Conservation (phyloP, 1,284 basidiomycete genomes). For the Polyporus tsugae region DNA sequence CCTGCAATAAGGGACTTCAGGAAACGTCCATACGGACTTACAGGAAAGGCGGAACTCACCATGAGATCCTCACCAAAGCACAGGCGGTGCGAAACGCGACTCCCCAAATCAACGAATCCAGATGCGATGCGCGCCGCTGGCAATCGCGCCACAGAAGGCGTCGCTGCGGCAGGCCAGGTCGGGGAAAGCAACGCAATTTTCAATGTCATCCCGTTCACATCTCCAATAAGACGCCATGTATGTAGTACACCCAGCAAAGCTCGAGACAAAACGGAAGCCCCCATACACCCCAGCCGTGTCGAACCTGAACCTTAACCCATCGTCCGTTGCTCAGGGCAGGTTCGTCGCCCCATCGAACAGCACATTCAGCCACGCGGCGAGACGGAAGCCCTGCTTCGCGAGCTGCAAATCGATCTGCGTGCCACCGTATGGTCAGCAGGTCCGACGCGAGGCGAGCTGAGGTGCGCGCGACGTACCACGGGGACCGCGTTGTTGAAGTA, state of each 20-base stretch:
- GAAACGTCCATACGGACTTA: not conserved
- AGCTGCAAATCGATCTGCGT: conserved; percentile 59
- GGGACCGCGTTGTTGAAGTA: conserved; percentile 57
- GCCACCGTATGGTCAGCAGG: not conserved
- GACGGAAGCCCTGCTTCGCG: conserved; percentile 60
- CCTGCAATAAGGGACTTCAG: not conserved
- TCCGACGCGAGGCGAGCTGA: not conserved
- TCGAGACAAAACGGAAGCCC: no score
- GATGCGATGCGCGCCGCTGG: no score
- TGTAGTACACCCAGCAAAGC: no score
- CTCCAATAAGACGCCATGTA: no score
- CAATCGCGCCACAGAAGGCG: conserved; percentile 1
- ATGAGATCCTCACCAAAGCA: no score
- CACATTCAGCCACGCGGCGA: conserved; percentile 62
- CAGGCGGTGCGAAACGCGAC: not conserved
- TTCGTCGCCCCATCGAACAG: conserved; percentile 46
- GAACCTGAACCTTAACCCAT: no score
- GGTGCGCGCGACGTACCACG: conserved; percentile 45
- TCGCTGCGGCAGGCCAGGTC: conserved; percentile 1
- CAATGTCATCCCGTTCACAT: not conserved
- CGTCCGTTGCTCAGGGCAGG: conserved; percentile 17
- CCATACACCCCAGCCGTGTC: no score
- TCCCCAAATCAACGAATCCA: not conserved
- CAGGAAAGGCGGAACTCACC: no score
- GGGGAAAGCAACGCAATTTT: not conserved